phyloP scores from a whole-genome alignment of 192 early-diverging fungal species.

The Rhizoclosmatium sp. region DNA sequence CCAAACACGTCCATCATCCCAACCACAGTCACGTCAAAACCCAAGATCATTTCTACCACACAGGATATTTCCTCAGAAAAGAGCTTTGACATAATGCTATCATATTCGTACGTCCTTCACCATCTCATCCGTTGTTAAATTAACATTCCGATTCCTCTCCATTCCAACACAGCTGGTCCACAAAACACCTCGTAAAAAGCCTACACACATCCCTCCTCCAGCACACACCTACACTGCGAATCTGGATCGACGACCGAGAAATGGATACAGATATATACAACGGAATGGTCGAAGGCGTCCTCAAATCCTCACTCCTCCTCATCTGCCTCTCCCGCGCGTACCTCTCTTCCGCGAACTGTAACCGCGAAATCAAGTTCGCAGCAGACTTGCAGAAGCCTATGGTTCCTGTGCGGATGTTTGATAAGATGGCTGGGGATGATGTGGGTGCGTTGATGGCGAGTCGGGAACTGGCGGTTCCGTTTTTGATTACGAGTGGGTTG shows the following conservation, averaged over 20 bases:
- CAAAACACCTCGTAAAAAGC: not conserved
- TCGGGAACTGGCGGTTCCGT: slow-evolving; percentile 1
- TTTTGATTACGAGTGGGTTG: slow-evolving; percentile 23
- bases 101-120: slow-evolving; percentile 5
- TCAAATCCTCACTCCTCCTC: slow-evolving; percentile 17
- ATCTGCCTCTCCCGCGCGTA: slow-evolving; percentile 25
- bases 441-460: not conserved
- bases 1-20: not conserved
- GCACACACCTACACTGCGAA: not conserved
- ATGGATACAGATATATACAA: slow-evolving; percentile 35
- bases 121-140: not conserved
- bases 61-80: not conserved
- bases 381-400: slow-evolving; percentile 32
- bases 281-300: slow-evolving; percentile 22
- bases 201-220: not conserved
- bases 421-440: not conserved
- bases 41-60: not conserved
- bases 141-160: not conserved
- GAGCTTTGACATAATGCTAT: slow-evolving; percentile 19
- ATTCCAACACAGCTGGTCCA: slow-evolving; percentile 4
- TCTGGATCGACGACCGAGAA: slow-evolving; percentile 32
- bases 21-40: not conserved
- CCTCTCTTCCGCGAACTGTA: slow-evolving; percentile 19
- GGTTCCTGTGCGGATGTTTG: slow-evolving; percentile 25
- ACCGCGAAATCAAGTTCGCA: slow-evolving; percentile 27